Percentiles rank a stretch among this genome's conserved stretches.
These are phyloP conservation scores for Akanthomyces uredinophilus DNA, from an alignment of 2,329 filamentous ascomycete species.

Conservation along the genomic window DNA sequence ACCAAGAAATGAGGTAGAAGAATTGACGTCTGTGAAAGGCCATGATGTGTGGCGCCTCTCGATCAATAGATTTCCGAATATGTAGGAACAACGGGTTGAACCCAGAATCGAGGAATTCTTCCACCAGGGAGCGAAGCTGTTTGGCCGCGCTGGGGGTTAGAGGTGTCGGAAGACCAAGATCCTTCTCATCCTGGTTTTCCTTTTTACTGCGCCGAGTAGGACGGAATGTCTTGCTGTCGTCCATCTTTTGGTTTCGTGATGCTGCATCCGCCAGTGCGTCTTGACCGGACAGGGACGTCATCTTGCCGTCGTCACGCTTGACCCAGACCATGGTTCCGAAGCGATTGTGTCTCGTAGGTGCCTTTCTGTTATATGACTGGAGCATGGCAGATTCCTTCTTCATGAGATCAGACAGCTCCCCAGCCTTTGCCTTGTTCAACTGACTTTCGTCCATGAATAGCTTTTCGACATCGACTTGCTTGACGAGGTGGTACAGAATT, in stretches of 20 bases:
- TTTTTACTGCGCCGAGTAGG: constrained; percentile 63
- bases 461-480: constrained; percentile 77
- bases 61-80: constrained; percentile 81
- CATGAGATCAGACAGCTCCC: constrained; percentile 70
- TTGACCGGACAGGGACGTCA: constrained; percentile 84
- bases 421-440: constrained; percentile 60
- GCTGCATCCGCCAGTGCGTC: constrained; percentile 71
- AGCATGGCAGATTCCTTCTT: constrained; percentile 81
- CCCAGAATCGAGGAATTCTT: constrained; percentile 89
- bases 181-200: constrained; percentile 60
- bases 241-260: constrained; percentile 78
- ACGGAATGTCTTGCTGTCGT: constrained; percentile 83
- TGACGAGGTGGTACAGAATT: constrained; percentile 86
- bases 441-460: constrained; percentile 80
- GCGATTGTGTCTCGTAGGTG: constrained; percentile 82
- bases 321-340: constrained; percentile 99
- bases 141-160: constrained; percentile 70
- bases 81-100: constrained; percentile 91
- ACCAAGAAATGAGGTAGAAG: constrained; percentile 91
- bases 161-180: constrained; percentile 69
- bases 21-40: constrained; percentile 77
- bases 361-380: constrained; percentile 68
- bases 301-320: constrained; percentile 76
- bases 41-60: constrained; percentile 77
- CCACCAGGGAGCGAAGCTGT: constrained; percentile 75